Percentiles rank a stretch among this genome's conserved stretches.
Conservation (phyloP, 1,139 yeast genomes). For the Arxiozyma bovina region DNA sequence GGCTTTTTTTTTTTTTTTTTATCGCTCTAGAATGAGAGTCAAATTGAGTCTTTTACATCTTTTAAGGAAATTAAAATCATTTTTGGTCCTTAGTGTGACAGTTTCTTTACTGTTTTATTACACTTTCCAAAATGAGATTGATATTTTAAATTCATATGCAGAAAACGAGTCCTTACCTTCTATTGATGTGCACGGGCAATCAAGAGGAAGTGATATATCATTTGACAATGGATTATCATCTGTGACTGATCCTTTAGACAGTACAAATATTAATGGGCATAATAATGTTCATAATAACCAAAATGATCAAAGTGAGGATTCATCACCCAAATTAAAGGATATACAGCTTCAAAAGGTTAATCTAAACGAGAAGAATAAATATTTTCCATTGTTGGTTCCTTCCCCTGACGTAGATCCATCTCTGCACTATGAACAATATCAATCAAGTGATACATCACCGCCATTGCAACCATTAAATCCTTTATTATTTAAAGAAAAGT, state of each 20-base stretch:
- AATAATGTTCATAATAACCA: background rate
- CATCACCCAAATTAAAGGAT: background rate
- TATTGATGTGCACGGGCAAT: constrained; percentile 11
- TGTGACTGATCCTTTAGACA: background rate
- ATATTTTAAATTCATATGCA: constrained; percentile 30
- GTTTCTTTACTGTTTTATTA: constrained; percentile 29
- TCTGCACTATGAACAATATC: background rate
- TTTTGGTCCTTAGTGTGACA: constrained; percentile 23
- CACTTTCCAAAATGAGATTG: constrained; percentile 31
- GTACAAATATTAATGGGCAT: background rate
- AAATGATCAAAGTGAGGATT: too few relatives aligned
- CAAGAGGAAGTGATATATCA: background rate
- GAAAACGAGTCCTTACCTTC: constrained; percentile 29
- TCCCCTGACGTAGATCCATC: constrained; percentile 20
- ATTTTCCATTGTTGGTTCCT: constrained; percentile 31
- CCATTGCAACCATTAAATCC: constrained; percentile 1
- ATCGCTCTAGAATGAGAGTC: background rate
- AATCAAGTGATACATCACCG: background rate
- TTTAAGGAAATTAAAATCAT: constrained; percentile 17
- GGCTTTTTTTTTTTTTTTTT: background rate
- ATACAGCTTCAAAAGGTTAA: constrained; percentile 3
- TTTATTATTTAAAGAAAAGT: constrained; percentile 19
- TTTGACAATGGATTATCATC: background rate
- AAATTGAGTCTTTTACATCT: background rate
- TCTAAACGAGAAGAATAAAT: constrained; percentile 32